A percentile compares a stretch with the other conserved stretches of the same genome.
Evolutionary conservation across 129 eudicot species (phyloP).

Genomic region (Pittosporum tobira): DNA sequence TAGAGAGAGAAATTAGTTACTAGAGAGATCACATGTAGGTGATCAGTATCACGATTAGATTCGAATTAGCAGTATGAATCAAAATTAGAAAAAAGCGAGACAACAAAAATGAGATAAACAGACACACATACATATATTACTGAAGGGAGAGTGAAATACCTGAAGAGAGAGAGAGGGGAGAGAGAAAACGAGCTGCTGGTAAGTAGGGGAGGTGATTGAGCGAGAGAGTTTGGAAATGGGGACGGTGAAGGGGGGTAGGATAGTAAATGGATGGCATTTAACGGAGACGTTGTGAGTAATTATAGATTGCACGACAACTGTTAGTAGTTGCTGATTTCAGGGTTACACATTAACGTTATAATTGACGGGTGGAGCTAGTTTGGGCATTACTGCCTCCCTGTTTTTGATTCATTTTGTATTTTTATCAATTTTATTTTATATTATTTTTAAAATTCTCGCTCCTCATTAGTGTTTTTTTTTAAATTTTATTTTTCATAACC

Average conservation of each 20-base stretch:
- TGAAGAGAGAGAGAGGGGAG: background rate
- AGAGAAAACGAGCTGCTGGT: background rate
- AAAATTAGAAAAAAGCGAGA: background rate
- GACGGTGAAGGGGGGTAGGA: background rate
- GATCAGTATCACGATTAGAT: too few relatives aligned
- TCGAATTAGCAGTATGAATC: background rate
- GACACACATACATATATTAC: background rate
- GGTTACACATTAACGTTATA: background rate
- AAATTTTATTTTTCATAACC: too few relatives aligned
- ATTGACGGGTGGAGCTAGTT: background rate
- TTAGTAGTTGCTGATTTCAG: background rate
- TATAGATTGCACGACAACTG: background rate
- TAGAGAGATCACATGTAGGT: background rate
- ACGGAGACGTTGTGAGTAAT: background rate
- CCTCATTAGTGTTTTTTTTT: too few relatives aligned
- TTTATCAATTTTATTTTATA: too few relatives aligned
- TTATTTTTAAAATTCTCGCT: too few relatives aligned
- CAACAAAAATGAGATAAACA: background rate
- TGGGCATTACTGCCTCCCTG: too few relatives aligned
- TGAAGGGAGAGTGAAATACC: background rate
- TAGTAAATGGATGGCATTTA: background rate
- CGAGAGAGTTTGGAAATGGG: too few relatives aligned
- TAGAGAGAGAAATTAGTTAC: background rate
- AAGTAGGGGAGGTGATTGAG: background rate
- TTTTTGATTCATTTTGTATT: too few relatives aligned